Conservation (phyloP, 2,329 filamentous ascomycete species). For the Hypocreales sp. region DNA sequence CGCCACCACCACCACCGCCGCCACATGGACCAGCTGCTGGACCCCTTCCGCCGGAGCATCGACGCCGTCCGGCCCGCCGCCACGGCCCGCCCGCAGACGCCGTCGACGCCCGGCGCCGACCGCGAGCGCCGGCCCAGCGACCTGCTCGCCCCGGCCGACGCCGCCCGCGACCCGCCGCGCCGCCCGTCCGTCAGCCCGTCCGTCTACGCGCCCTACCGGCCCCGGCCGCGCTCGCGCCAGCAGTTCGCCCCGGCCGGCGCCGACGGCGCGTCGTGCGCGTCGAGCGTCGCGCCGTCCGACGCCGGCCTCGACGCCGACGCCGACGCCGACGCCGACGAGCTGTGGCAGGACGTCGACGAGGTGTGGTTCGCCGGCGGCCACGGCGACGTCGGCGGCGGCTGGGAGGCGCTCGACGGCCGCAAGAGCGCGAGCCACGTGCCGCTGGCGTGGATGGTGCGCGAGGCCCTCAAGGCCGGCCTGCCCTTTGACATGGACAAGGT, state of each 20-base stretch:
- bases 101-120: background rate
- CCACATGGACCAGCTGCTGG: slow-evolving; percentile 5
- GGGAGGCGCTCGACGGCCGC: slow-evolving; percentile 38
- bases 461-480: slow-evolving; percentile 47
- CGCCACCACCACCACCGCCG: slow-evolving; percentile 9
- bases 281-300: slow-evolving; percentile 12
- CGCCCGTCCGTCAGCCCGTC: slow-evolving; percentile 3
- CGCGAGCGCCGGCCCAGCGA: slow-evolving; percentile 2
- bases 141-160: slow-evolving; percentile 5
- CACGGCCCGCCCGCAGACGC: background rate
- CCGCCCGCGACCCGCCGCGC: slow-evolving; percentile 1
- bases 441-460: slow-evolving; percentile 53
- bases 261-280: slow-evolving; percentile 14
- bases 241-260: slow-evolving; percentile 9
- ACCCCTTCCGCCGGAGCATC: slow-evolving; percentile 6
- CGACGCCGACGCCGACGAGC: slow-evolving; percentile 27
- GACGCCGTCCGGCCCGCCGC: slow-evolving; percentile 1
- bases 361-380: slow-evolving; percentile 72
- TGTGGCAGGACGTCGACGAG: slow-evolving; percentile 70
- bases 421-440: slow-evolving; percentile 55
- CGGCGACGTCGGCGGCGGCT: slow-evolving; percentile 65
- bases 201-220: slow-evolving; percentile 25
- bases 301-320: slow-evolving; percentile 21
- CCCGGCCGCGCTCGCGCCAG: slow-evolving; percentile 20
- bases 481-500: slow-evolving; percentile 55